Percentiles rank a stretch among this genome's conserved stretches.
phyloP scores from a whole-genome alignment of 371 early-diverging fungal genomes.

The Saksenaea vasiformis region DNA sequence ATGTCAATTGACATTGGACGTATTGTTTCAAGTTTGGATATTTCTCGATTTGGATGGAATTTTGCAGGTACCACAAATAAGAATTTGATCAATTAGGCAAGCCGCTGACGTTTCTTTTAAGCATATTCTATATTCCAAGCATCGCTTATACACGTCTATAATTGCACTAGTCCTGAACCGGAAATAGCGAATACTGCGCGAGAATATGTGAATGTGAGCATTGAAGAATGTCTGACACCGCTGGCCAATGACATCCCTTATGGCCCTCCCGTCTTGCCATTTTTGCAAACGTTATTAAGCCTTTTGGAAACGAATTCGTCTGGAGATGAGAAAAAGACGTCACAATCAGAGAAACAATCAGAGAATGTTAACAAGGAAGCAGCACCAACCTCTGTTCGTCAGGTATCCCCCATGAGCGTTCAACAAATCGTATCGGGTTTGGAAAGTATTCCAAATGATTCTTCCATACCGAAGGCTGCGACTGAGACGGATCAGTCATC shows the following conservation, averaged over 20 bases:
- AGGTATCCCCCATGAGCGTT: conserved; percentile 30
- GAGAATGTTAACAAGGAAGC: not conserved
- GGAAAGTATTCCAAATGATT: conserved; percentile 8
- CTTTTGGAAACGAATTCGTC: conserved; percentile 7
- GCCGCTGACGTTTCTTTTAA: not conserved
- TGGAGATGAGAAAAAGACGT: conserved; percentile 16
- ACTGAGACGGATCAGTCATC: not conserved
- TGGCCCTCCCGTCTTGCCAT: conserved; percentile 10
- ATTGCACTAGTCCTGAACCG: conserved; percentile 20
- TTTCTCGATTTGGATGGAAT: conserved; percentile 26
- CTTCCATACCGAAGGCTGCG: not conserved
- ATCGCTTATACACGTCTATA: conserved; percentile 28
- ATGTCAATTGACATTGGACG: conserved; percentile 47
- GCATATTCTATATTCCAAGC: conserved; percentile 35
- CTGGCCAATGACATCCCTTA: conserved; percentile 11
- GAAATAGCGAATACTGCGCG: conserved; percentile 20
- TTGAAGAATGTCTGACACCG: conserved; percentile 30
- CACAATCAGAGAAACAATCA: not conserved
- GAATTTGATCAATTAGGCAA: not conserved
- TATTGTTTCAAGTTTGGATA: conserved; percentile 11
- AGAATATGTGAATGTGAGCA: conserved; percentile 17
- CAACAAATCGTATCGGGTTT: conserved; percentile 25
- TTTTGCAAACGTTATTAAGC: conserved; percentile 21
- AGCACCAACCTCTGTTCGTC: not conserved
- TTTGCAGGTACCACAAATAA: conserved; percentile 21